These are phyloP conservation scores for Sarocladium strictum DNA, from an alignment of 2,329 filamentous ascomycete species.

Conservation along the genomic window DNA sequence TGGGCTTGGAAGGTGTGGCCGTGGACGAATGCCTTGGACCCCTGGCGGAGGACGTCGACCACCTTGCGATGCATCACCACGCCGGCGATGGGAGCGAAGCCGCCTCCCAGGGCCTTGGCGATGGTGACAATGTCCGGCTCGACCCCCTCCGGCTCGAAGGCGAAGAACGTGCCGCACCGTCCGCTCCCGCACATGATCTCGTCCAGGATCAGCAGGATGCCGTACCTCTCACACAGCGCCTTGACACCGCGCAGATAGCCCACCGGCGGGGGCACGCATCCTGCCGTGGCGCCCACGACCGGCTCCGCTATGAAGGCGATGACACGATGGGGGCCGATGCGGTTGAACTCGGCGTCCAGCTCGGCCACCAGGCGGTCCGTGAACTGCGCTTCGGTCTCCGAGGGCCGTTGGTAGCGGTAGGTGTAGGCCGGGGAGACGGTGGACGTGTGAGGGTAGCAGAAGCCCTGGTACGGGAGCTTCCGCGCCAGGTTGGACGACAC, in stretches of 20 bases:
- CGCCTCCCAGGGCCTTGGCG: slow-evolving; percentile 53
- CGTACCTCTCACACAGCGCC: slow-evolving; percentile 47
- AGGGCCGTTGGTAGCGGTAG: slow-evolving; percentile 17
- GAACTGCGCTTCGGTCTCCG: slow-evolving; percentile 34
- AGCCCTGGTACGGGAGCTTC: slow-evolving; percentile 21
- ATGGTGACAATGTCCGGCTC: slow-evolving; percentile 52
- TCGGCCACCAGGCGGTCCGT: slow-evolving; percentile 33
- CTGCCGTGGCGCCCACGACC: slow-evolving; percentile 41
- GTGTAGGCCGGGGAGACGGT: slow-evolving; percentile 20
- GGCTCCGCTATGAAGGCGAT: slow-evolving; percentile 46
- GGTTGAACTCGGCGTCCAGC: slow-evolving; percentile 40
- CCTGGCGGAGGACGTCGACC: slow-evolving; percentile 39
- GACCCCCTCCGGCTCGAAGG: slow-evolving; percentile 26
- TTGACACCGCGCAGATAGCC: slow-evolving; percentile 52
- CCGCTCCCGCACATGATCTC: slow-evolving; percentile 67
- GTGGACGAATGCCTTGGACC: slow-evolving; percentile 44
- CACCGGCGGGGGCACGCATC: slow-evolving; percentile 41
- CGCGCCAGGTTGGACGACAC: slow-evolving; percentile 25
- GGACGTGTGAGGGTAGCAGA: slow-evolving; percentile 19
- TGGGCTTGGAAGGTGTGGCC: slow-evolving; percentile 48
- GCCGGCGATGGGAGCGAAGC: slow-evolving; percentile 48
- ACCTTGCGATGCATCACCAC: slow-evolving; percentile 45
- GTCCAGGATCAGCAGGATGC: slow-evolving; percentile 49
- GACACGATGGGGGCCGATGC: slow-evolving; percentile 38
- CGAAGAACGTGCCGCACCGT: slow-evolving; percentile 54